These are phyloP conservation scores for Scenedesmus sp. DNA, from an alignment of 163 green algal genomes.

Conservation along the genomic window DNA sequence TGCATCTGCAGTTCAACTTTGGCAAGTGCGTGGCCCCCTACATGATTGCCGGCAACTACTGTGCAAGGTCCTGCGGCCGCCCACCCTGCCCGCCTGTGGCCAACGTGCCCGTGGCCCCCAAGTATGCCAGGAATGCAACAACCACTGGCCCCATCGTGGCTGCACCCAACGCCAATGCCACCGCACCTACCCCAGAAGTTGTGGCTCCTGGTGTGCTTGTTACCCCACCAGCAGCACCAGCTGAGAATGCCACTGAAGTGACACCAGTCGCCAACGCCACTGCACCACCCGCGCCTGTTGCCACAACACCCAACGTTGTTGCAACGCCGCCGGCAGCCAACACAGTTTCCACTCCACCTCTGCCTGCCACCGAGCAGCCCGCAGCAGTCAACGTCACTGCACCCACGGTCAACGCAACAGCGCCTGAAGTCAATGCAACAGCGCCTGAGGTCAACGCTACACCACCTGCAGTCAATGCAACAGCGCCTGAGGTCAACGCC, in stretches of 20 bases:
- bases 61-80: constrained; percentile 10
- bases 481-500: neutral
- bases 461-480: neutral
- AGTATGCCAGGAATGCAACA: neutral
- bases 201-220: neutral
- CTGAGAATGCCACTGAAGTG: neutral
- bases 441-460: neutral
- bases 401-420: neutral
- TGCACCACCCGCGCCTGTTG: neutral
- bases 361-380: neutral
- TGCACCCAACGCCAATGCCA: neutral
- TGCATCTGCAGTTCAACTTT: neutral
- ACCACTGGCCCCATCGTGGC: neutral
- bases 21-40: neutral
- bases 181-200: neutral
- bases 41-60: neutral
- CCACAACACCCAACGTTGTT: neutral
- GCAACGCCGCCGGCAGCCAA: neutral
- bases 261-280: neutral
- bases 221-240: neutral
- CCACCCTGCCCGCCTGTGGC: neutral
- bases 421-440: neutral
- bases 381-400: neutral
- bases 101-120: neutral
- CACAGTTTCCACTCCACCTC: neutral